A percentile compares a stretch with the other conserved stretches of the same genome.
Evolutionary conservation across 306 rosid species (phyloP).

Genomic region (Spatholobus suberectus): DNA sequence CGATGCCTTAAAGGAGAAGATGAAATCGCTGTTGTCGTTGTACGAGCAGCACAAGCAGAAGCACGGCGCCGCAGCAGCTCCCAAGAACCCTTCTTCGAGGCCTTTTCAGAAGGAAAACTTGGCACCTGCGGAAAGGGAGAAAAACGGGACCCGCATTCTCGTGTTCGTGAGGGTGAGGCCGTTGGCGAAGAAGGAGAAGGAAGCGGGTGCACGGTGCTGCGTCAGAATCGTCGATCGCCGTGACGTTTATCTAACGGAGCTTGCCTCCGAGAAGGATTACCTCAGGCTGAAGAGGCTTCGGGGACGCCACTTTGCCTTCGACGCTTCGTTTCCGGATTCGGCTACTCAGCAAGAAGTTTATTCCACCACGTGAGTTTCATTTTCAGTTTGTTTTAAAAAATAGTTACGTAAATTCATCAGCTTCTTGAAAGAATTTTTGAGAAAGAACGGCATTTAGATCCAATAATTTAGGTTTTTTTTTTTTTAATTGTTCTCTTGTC

Average conservation of each 20-base stretch:
- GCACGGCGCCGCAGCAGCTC: constrained; percentile 55
- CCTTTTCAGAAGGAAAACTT: too few relatives aligned
- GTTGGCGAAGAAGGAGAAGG: constrained; percentile 77
- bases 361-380: constrained; percentile 76
- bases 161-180: constrained; percentile 94
- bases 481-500: too few relatives aligned
- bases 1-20: constrained; percentile 77
- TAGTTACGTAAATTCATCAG: not conserved
- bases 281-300: constrained; percentile 83
- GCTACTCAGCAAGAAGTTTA: constrained; percentile 81
- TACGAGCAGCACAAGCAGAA: constrained; percentile 76
- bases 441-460: too few relatives aligned
- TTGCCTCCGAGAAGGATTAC: constrained; percentile 69
- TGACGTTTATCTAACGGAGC: constrained; percentile 82
- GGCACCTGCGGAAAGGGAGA: too few relatives aligned
- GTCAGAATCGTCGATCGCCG: constrained; percentile 68
- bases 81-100: constrained; percentile 56
- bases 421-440: too few relatives aligned
- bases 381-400: not conserved
- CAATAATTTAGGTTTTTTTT: not conserved
- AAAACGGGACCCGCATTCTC: constrained; percentile 60
- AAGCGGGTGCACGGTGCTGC: constrained; percentile 74
- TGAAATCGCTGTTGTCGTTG: constrained; percentile 70
- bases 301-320: constrained; percentile 76
- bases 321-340: constrained; percentile 77